Conservation (phyloP, 129 eudicot genomes). For the Saussurea involucrata region DNA sequence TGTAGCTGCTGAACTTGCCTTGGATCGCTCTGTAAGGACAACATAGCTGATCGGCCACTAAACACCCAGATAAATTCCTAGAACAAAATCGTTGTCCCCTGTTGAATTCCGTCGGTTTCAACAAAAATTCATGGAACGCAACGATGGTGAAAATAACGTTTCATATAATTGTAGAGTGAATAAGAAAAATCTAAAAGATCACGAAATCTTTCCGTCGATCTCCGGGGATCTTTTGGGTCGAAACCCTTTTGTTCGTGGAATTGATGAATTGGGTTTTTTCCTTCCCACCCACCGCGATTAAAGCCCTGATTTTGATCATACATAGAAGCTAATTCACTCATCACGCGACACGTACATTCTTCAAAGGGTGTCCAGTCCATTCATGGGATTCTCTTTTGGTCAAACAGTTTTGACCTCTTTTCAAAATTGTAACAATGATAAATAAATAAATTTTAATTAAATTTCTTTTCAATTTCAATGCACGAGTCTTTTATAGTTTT, state of each 20-base stretch:
- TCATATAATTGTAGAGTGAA: constrained; percentile 8
- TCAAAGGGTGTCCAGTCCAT: background rate
- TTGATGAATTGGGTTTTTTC: background rate
- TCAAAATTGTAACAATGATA: background rate
- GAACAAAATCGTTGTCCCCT: constrained; percentile 10
- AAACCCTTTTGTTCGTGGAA: background rate
- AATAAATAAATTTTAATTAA: too few species aligned
- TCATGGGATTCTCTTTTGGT: background rate
- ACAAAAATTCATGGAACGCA: constrained; percentile 25
- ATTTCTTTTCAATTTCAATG: too few species aligned
- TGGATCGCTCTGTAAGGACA: constrained; percentile 66
- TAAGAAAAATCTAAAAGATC: background rate
- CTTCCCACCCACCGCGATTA: background rate
- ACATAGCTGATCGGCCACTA: constrained; percentile 31
- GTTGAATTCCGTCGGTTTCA: background rate
- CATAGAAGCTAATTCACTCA: constrained; percentile 7
- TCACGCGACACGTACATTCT: constrained; percentile 17
- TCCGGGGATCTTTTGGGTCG: background rate
- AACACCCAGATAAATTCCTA: background rate
- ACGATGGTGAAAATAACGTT: constrained; percentile 21
- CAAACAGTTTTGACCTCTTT: background rate
- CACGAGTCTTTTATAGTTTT: too few species aligned
- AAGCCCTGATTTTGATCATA: constrained; percentile 4
- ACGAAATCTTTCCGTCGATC: background rate
- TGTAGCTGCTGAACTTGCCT: constrained; percentile 50